phyloP scores from a whole-genome alignment of 2,329 filamentous ascomycete species.

The Bipolaris sorokiniana region DNA sequence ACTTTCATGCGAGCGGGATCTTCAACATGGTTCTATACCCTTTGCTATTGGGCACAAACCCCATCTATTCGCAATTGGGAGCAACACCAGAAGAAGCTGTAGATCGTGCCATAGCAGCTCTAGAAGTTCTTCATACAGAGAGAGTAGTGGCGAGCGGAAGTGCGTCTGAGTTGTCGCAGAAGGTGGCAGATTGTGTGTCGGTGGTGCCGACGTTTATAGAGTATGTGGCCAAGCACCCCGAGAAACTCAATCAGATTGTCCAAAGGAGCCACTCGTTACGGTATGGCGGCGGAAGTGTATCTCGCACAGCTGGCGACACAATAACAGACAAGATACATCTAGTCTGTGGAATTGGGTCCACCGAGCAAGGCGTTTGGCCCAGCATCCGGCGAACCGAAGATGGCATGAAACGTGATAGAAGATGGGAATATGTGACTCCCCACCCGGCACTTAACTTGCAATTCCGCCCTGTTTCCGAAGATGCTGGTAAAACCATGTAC shows the following conservation, averaged over 20 bases:
- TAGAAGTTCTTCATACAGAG: background rate
- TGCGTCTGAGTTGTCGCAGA: background rate
- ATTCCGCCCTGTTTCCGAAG: slow-evolving; percentile 9
- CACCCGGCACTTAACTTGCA: slow-evolving; percentile 21
- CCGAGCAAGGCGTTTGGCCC: slow-evolving; percentile 20
- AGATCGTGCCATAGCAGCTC: background rate
- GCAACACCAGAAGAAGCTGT: slow-evolving; percentile 4
- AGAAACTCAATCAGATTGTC: slow-evolving; percentile 4
- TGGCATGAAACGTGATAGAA: background rate
- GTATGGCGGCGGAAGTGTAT: slow-evolving; percentile 20
- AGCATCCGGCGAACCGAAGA: background rate
- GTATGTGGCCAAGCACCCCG: slow-evolving; percentile 9
- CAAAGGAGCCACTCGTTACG: background rate
- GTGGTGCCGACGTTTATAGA: slow-evolving; percentile 7
- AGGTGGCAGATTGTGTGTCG: background rate
- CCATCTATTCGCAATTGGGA: slow-evolving; percentile 8
- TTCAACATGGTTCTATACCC: slow-evolving; percentile 9
- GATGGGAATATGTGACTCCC: slow-evolving; percentile 16
- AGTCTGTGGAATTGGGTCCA: slow-evolving; percentile 11
- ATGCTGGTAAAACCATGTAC: slow-evolving; percentile 6
- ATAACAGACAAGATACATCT: slow-evolving; percentile 8
- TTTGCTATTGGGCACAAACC: slow-evolving; percentile 5
- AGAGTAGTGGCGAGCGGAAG: background rate
- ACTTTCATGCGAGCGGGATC: slow-evolving; percentile 20
- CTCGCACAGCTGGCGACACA: slow-evolving; percentile 5